Percentiles rank a stretch among this genome's conserved stretches.
phyloP scores from a whole-genome alignment of 306 rosid species.

The Dicorynia guianensis region DNA sequence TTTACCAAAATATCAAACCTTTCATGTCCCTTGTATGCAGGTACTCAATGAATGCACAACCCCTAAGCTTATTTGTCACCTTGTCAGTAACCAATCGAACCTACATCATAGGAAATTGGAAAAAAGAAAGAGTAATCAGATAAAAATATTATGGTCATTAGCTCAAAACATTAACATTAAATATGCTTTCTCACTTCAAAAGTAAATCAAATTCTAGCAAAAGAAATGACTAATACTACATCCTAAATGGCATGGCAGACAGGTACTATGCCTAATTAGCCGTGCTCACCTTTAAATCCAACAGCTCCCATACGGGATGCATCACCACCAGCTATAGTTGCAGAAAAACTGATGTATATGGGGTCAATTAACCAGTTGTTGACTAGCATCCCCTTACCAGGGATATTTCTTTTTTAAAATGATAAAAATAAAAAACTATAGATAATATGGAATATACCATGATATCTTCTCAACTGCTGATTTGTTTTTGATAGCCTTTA shows the following conservation, averaged over 20 bases:
- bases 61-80: constrained; percentile 82
- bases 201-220: constrained; percentile 32
- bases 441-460: constrained; percentile 74
- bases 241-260: constrained; percentile 99
- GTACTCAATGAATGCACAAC: constrained; percentile 94
- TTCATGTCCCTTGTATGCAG: constrained; percentile 98
- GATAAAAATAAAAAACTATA: constrained; percentile 54
- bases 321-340: constrained; percentile 99
- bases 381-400: constrained; percentile 99
- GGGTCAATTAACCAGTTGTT: constrained; percentile 88
- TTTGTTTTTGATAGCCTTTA: constrained; percentile 68
- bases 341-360: constrained; percentile 84
- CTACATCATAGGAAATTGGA: constrained; percentile 49
- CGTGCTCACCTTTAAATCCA: constrained; percentile 99
- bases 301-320: constrained; percentile 95
- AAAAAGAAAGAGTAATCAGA: constrained; percentile 41
- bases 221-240: constrained; percentile 44
- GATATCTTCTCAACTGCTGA: constrained; percentile 74
- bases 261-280: constrained; percentile 99
- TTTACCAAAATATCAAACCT: constrained; percentile 57
- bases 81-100: constrained; percentile 82
- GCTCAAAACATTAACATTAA: constrained; percentile 35
- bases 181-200: constrained; percentile 36
- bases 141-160: constrained; percentile 36
- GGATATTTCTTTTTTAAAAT: constrained; percentile 61